Evolutionary conservation across 805 yeast species (phyloP).

Genomic region (Saturnispora bothae): DNA sequence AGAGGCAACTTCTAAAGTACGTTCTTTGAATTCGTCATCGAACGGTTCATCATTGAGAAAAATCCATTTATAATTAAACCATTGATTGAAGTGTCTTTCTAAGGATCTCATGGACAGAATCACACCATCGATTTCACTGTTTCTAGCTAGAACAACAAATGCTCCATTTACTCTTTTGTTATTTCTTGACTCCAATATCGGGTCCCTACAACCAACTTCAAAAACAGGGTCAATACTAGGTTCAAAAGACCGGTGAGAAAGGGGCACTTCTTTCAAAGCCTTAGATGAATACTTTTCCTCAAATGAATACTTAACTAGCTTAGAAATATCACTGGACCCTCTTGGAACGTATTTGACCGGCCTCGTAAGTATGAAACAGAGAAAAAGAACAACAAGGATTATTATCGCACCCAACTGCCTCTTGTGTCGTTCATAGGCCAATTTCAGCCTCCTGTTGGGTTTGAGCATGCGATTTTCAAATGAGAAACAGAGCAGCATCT

Average conservation of each 20-base stretch:
- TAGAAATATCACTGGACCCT: neutral
- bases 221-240: conserved; percentile 24
- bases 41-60: conserved; percentile 78
- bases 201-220: conserved; percentile 26
- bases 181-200: conserved; percentile 11
- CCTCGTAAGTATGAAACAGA: neutral
- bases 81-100: conserved; percentile 84
- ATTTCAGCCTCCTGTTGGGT: no score
- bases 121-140: conserved; percentile 72
- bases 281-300: conserved; percentile 1
- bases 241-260: conserved; percentile 16
- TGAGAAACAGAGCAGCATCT: no score
- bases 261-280: conserved; percentile 3
- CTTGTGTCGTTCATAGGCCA: no score
- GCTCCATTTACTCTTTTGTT: conserved; percentile 73
- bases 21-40: conserved; percentile 46
- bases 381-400: neutral
- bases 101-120: conserved; percentile 58
- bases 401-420: neutral
- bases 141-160: conserved; percentile 73
- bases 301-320: neutral
- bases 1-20: conserved; percentile 42
- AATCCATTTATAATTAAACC: conserved; percentile 91
- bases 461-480: no score
- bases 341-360: neutral